A percentile compares a stretch with the other conserved stretches of the same genome.
These are phyloP conservation scores for Sporothrix variecibatus DNA, from an alignment of 2,329 filamentous ascomycete species.

Conservation along the genomic window DNA sequence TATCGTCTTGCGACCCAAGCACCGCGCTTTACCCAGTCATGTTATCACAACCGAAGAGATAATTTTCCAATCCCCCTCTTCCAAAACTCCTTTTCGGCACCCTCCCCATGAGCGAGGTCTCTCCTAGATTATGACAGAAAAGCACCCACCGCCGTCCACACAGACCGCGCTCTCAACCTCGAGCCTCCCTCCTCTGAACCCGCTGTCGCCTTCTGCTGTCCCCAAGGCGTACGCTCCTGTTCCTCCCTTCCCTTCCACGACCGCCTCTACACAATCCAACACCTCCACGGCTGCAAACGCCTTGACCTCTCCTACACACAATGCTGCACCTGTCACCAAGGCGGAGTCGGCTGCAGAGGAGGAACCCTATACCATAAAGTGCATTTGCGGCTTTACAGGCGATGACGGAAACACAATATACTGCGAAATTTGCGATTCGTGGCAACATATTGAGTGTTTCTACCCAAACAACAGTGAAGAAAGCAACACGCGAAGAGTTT, in stretches of 20 bases:
- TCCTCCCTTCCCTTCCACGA: conserved; percentile 6
- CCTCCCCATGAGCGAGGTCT: conserved; percentile 46
- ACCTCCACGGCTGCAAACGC: neutral
- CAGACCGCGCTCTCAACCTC: conserved; percentile 59
- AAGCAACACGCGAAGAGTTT: conserved; percentile 70
- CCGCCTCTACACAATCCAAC: neutral
- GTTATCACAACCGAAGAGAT: conserved; percentile 44
- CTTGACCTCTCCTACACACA: neutral
- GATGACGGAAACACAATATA: conserved; percentile 98
- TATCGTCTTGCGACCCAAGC: neutral
- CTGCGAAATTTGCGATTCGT: conserved; percentile 93
- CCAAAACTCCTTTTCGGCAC: conserved; percentile 36
- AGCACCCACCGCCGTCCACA: conserved; percentile 54
- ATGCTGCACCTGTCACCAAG: conserved; percentile 47
- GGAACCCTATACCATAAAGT: conserved; percentile 94
- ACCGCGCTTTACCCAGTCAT: conserved; percentile 57
- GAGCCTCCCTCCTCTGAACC: conserved; percentile 45
- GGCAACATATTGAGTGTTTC: conserved; percentile 98
- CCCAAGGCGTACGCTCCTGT: conserved; percentile 17
- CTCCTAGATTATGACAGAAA: conserved; percentile 65
- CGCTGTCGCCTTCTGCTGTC: conserved; percentile 12
- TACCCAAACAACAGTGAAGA: conserved; percentile 74
- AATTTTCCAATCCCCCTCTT: conserved; percentile 13
- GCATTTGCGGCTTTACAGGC: conserved; percentile 89
- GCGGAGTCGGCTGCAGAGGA: conserved; percentile 64